Percentiles rank a stretch among this genome's conserved stretches.
phyloP scores from a whole-genome alignment of 306 rosid genomes.

The Sphenostylis stenocarpa region DNA sequence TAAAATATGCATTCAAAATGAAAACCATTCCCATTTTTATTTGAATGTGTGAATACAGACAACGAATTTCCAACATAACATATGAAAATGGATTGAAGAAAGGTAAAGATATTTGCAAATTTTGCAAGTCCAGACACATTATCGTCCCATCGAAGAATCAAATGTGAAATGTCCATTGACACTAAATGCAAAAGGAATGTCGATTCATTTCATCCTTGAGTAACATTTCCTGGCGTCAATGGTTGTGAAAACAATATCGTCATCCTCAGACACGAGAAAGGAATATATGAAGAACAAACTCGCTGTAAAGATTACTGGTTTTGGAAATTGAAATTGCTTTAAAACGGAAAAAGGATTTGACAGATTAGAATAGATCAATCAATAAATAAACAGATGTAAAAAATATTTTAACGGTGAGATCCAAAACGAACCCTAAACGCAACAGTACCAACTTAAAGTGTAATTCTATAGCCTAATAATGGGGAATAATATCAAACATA shows the following conservation, averaged over 20 bases:
- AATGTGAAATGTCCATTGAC: slow-evolving; percentile 31
- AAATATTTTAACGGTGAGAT: background rate
- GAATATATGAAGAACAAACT: slow-evolving; percentile 31
- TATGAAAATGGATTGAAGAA: background rate
- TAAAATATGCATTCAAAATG: too few species aligned
- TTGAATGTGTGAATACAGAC: too few species aligned
- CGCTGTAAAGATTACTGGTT: slow-evolving; percentile 46
- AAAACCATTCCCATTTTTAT: too few species aligned
- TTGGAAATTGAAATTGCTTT: background rate
- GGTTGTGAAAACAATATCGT: slow-evolving; percentile 30
- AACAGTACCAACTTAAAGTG: background rate
- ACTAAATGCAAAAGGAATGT: background rate
- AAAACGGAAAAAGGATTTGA: background rate
- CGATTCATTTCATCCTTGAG: background rate
- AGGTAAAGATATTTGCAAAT: background rate
- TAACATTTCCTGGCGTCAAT: slow-evolving; percentile 6
- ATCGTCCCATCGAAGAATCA: background rate
- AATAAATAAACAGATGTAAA: background rate
- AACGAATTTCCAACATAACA: background rate
- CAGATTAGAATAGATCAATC: background rate
- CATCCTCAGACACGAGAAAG: slow-evolving; percentile 54
- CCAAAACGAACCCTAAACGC: background rate
- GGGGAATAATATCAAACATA: background rate
- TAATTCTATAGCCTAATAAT: background rate
- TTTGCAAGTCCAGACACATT: background rate